These are phyloP conservation scores for Solanum etuberosum DNA, from an alignment of 257 asterid genomes.

Conservation along the genomic window DNA sequence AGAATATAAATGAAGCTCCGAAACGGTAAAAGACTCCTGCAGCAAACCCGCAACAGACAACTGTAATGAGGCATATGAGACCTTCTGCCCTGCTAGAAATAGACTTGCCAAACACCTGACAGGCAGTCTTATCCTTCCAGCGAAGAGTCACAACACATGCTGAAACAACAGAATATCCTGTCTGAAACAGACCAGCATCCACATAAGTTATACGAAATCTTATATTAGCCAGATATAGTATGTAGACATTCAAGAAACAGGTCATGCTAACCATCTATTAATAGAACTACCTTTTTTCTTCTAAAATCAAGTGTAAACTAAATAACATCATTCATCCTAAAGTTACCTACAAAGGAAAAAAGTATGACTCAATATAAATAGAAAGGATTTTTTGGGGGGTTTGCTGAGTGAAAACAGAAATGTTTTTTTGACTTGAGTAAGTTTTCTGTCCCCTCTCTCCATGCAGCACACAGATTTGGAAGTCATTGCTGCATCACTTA, in stretches of 20 bases:
- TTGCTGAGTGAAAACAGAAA: not conserved
- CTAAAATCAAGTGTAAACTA: not conserved
- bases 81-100: constrained; percentile 57
- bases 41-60: constrained; percentile 71
- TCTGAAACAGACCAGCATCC: constrained; percentile 38
- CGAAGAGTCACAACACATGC: constrained; percentile 89
- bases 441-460: not conserved
- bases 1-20: constrained; percentile 43
- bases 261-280: not conserved
- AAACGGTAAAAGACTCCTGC: constrained; percentile 61
- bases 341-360: not conserved
- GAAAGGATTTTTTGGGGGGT: not conserved
- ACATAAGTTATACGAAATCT: constrained; percentile 1
- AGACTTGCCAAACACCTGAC: constrained; percentile 20
- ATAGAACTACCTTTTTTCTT: not conserved
- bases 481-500: not conserved
- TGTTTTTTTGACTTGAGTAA: not conserved
- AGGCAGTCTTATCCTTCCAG: constrained; percentile 46
- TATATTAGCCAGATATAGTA: not conserved
- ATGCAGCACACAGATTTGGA: not conserved
- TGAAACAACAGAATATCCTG: constrained; percentile 91
- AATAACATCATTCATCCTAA: not conserved
- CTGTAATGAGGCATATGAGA: constrained; percentile 47
- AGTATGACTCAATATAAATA: not conserved
- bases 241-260: not conserved